A percentile compares a stretch with the other conserved stretches of the same genome.
Conservation (phyloP, 1,139 yeast genomes). For the Saccharomyces hybrid region DNA sequence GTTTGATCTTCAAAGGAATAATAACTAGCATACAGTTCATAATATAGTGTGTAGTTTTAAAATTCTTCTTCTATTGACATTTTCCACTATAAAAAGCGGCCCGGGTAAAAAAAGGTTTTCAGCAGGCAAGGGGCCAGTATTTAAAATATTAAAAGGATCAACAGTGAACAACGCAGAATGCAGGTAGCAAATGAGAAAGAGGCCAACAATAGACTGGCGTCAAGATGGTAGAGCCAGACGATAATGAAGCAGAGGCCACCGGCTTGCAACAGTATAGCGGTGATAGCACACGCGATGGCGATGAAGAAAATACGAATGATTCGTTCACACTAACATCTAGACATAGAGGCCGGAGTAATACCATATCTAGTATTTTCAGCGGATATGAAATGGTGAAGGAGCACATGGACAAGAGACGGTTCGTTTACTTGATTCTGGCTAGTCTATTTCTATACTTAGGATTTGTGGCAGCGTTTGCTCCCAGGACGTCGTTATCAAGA, state of each 20-base stretch:
- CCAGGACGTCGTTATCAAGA: conserved; percentile 77
- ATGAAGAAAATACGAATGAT: background rate
- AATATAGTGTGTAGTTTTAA: too few species aligned
- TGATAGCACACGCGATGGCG: background rate
- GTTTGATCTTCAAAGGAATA: too few species aligned
- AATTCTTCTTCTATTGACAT: too few species aligned
- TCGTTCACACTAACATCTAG: conserved; percentile 10
- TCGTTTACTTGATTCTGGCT: conserved; percentile 36
- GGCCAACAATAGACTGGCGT: background rate
- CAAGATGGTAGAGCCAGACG: background rate
- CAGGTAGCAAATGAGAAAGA: background rate
- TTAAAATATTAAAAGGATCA: background rate
- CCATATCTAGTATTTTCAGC: conserved; percentile 27
- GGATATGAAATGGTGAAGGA: conserved; percentile 42
- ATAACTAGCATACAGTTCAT: too few species aligned
- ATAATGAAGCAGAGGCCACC: background rate
- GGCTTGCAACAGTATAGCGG: background rate
- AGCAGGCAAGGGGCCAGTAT: background rate
- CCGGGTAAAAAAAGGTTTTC: background rate
- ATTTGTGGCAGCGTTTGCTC: conserved; percentile 68
- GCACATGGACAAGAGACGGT: conserved; percentile 47
- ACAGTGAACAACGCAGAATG: background rate
- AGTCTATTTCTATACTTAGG: conserved; percentile 33
- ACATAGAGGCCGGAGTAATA: conserved; percentile 24
- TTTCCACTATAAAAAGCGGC: background rate